Evolutionary conservation across 2,329 filamentous ascomycete species (phyloP).

Genomic region (Clonostachys rosea): DNA sequence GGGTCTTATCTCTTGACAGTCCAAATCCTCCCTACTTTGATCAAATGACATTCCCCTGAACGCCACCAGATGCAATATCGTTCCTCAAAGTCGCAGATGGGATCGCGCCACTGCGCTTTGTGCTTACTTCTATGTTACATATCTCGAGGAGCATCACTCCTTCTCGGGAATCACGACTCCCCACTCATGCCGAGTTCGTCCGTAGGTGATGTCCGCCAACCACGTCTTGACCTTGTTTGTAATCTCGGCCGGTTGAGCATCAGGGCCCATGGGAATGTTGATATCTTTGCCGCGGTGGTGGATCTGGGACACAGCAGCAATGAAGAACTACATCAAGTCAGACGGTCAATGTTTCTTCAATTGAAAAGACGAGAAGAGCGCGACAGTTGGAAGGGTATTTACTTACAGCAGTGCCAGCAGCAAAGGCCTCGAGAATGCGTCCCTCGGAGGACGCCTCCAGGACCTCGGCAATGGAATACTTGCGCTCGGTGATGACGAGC

Average conservation of each 20-base stretch:
- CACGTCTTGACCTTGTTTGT: conserved; percentile 61
- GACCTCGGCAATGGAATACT: conserved; percentile 78
- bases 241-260: conserved; percentile 43
- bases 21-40: too few species aligned
- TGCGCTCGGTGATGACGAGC: conserved; percentile 72
- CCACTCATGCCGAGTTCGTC: conserved; percentile 64
- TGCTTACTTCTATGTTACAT: too few species aligned
- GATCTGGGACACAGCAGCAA: conserved; percentile 64
- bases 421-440: conserved; percentile 78
- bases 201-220: conserved; percentile 73
- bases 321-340: conserved; percentile 52
- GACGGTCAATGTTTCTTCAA: not conserved
- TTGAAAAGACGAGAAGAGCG: not conserved
- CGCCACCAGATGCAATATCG: too few species aligned
- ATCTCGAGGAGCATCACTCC: conserved; percentile 15
- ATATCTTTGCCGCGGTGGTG: conserved; percentile 63
- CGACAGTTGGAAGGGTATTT: not conserved
- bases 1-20: too few species aligned
- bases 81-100: too few species aligned
- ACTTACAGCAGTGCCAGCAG: conserved; percentile 78
- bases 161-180: conserved; percentile 63
- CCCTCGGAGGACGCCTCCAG: conserved; percentile 69
- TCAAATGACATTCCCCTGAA: too few species aligned
- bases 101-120: too few species aligned
- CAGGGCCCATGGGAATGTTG: conserved; percentile 52